Base-by-base conservation (phyloP, 2,329 filamentous ascomycete species). In the Pseudohalonectria lignicola region DNA sequence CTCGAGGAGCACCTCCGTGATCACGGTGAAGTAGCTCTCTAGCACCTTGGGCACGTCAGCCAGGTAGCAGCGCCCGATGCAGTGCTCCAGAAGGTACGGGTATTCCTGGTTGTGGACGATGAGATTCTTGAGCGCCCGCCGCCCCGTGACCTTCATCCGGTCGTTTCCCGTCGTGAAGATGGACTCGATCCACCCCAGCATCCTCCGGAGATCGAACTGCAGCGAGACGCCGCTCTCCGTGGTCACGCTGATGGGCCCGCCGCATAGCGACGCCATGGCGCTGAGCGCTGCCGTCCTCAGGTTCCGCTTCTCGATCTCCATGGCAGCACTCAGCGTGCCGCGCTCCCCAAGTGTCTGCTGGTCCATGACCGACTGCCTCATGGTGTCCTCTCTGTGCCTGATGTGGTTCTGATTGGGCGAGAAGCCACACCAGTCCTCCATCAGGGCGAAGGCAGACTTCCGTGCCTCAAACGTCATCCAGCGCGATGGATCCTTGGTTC, bases 351-450 rank as follows among this genome's bases (percentile, higher is more conserved):
- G 60, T 16, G 82, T 76, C 40, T 92, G 85, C 39, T 86, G 82
- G 37, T 90, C 79, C 26, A 94, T 79, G 47, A 92, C 71, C 3
- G 84, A 86, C 48, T 88, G 83, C 31, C 86, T 74, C 81, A 95
- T 93, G 26, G 76, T 82, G 44, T 94, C 83, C 58, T 95, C 88
- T 43, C 86, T 74, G 41, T 81, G 79, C 5, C 80, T 76, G 30
- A 94, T 84, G 46, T 93, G 84, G 12, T 65, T 69, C 54, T 93
- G 86, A 46, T 95, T 94, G 0, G 88, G 86, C 7, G 88, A 94
- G 56, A 93, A 95, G 3, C 92, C 92, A 55, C 92, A 98, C 93
- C 93, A 98, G 47, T 96, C 90, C 59, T 98, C 92, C 88, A 98
- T 96, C 34, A 98, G 64, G 1, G 88, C 81, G 53, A 98, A 98